Evolutionary conservation across 331 rosid species (phyloP).

Genomic region (Acacia pycnantha): DNA sequence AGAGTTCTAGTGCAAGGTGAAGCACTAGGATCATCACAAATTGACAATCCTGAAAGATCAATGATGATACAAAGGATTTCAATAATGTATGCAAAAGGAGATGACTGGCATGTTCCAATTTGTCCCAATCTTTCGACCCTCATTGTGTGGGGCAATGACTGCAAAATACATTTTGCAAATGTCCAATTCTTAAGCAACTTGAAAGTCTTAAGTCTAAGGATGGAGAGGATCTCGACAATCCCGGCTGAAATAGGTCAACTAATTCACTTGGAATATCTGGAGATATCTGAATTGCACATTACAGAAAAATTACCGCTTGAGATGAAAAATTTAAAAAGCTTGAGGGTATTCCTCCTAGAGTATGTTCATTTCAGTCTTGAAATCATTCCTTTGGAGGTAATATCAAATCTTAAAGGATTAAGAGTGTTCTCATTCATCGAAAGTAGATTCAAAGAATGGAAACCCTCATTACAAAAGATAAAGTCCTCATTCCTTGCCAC

Average conservation of each 20-base stretch:
- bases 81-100: neutral
- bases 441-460: neutral
- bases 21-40: neutral
- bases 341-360: neutral
- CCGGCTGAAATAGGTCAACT: neutral
- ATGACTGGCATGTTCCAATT: neutral
- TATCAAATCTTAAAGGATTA: neutral
- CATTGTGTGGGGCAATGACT: neutral
- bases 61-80: neutral
- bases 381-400: neutral
- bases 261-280: neutral
- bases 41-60: neutral
- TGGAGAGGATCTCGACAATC: neutral
- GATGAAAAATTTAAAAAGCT: neutral
- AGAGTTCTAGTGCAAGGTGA: neutral
- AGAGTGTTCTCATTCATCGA: neutral
- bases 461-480: neutral
- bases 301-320: neutral
- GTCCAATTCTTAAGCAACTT: neutral
- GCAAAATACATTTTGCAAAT: neutral
- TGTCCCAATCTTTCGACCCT: neutral
- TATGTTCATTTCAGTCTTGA: constrained; percentile 1
- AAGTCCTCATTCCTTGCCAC: neutral
- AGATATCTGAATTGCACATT: neutral
- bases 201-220: neutral